Evolutionary conservation across 495 filamentous ascomycete genomes (phyloP), one percentile per base, ranked within the genome.

Genomic region (Penicillium chermesinum): DNA sequence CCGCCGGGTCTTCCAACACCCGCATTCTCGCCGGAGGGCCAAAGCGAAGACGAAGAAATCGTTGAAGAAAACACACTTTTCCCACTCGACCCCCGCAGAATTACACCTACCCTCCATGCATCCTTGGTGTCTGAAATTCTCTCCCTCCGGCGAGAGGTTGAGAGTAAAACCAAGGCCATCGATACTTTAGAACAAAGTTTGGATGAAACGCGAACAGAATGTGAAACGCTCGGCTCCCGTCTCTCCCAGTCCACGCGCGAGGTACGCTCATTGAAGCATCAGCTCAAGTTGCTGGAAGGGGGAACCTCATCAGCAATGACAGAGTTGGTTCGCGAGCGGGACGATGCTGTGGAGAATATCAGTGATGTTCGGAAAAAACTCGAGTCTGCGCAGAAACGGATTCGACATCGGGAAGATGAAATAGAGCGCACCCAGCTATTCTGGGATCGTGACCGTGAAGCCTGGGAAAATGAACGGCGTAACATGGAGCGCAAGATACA

Each of bases 91-190:
- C 87, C 93, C 5, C 82, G 90, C 42, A 78, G 91, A 15, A 96
- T 99, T 57, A 97, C 93, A 4, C 93, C 93, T 3, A 96, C 90
- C 1, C 76, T 97, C 15, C 94, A 96, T 69, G 93, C 93, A 12
- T 96, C 87, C 38, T 76, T 98, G 7, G 91, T 98, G 5, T 89
- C 91, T 0, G 91, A 98, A 63, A 98, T 98, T 50, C 77, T 97
- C 18, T 80, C 82, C 1, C 66, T 99, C 37, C 82, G 89, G 3
- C 76, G 93, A 37, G 94, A 97, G 48, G 78, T 96, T 44, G 93
- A 97, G 61, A 85, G 81, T 35, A 96, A 94, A 63, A 75, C 84
- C 15, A 87, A 83, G 51, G 75, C 87, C 22, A 90, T 99, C 35
- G 88, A 95, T 62, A 76, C 77, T 25, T 71, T 99, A 25, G 94